phyloP scores from a whole-genome alignment of 768 basidiomycete species.

The Phanerodontia chrysosporium region DNA sequence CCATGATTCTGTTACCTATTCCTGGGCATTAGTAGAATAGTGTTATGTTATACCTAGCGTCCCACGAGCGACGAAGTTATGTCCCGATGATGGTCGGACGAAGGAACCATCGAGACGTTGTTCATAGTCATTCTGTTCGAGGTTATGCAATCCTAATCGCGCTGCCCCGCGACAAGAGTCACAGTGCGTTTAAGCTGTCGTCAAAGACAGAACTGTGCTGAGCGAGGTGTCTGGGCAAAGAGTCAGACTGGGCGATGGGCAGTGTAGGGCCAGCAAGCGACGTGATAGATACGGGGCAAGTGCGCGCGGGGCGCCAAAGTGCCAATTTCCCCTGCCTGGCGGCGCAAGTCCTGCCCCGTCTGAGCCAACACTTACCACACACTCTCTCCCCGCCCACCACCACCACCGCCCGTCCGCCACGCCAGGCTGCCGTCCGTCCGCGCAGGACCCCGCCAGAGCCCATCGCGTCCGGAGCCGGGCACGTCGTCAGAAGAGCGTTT shows the following conservation, averaged over 20 bases:
- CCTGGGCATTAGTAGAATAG: no score
- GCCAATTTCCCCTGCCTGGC: not conserved
- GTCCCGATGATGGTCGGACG: no score
- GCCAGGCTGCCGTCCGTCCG: not conserved
- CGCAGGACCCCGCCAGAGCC: not conserved
- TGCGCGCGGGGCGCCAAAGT: slow-evolving; percentile 1
- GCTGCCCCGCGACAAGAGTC: no score
- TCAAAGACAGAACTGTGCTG: not conserved
- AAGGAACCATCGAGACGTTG: no score
- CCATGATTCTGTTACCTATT: no score
- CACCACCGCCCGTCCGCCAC: not conserved
- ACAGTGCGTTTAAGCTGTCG: no score
- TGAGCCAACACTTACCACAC: not conserved
- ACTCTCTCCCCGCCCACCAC: not conserved
- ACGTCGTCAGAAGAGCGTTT: not conserved
- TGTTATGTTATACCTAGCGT: no score
- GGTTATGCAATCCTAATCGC: no score
- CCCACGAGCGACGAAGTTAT: no score
- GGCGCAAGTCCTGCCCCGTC: not conserved
- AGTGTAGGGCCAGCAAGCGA: not conserved
- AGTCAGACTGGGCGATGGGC: no score
- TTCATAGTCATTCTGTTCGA: no score
- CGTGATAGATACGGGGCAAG: not conserved
- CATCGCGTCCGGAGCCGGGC: not conserved
- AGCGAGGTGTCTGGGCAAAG: not conserved